Percentiles rank a stretch among this genome's conserved stretches.
phyloP scores from a whole-genome alignment of 345 rosid genomes.

The Kernera saxatilis region DNA sequence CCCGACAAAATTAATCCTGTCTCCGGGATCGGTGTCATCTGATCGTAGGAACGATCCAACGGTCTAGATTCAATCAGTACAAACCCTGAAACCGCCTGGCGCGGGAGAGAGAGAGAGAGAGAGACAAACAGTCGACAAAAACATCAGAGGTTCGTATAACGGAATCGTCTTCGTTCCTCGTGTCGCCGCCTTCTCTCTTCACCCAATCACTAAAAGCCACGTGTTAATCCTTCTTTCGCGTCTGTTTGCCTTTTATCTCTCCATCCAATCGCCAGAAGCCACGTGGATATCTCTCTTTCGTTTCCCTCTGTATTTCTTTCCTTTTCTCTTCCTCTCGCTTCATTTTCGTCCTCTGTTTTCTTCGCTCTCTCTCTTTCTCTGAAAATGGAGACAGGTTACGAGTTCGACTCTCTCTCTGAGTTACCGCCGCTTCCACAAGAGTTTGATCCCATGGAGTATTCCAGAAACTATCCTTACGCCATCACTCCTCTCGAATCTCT shows the following conservation, averaged over 20 bases:
- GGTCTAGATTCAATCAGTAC: slow-evolving; percentile 1
- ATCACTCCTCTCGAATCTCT: not conserved
- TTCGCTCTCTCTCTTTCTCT: not conserved
- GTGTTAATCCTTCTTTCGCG: slow-evolving; percentile 5
- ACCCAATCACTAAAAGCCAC: slow-evolving; percentile 19
- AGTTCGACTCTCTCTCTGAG: slow-evolving; percentile 18
- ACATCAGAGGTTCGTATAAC: slow-evolving; percentile 8
- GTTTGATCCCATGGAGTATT: slow-evolving; percentile 6
- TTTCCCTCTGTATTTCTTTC: not conserved
- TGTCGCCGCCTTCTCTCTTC: slow-evolving; percentile 30
- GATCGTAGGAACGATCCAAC: slow-evolving; percentile 5
- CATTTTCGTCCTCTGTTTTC: not conserved
- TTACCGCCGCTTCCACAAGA: slow-evolving; percentile 25
- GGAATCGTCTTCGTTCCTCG: slow-evolving; percentile 36
- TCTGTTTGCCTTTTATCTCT: not conserved
- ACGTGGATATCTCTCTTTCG: not conserved
- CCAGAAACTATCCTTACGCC: not conserved
- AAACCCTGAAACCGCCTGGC: slow-evolving; percentile 26
- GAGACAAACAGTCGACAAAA: slow-evolving; percentile 25
- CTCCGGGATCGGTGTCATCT: slow-evolving; percentile 1
- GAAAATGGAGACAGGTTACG: slow-evolving; percentile 17
- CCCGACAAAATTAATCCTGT: slow-evolving; percentile 11
- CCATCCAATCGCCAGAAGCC: not conserved
- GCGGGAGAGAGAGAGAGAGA: not conserved
- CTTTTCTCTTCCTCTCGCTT: not conserved